These are phyloP conservation scores for Helianthus tuberosus DNA, from an alignment of 129 eudicot genomes.

Conservation along the genomic window DNA sequence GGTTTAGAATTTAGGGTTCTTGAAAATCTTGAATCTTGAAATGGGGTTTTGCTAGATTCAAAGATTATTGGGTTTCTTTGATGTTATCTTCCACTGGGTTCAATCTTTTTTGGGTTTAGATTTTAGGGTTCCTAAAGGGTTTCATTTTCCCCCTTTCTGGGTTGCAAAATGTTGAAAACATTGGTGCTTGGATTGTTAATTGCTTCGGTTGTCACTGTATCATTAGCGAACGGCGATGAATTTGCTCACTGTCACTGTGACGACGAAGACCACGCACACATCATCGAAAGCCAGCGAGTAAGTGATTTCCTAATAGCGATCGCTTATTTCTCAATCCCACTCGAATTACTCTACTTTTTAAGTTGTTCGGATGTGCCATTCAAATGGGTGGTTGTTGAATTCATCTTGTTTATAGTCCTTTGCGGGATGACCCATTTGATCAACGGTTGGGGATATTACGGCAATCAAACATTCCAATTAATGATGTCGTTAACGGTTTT, in stretches of 20 bases:
- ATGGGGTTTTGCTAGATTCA: conserved; percentile 9
- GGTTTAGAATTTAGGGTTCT: background rate
- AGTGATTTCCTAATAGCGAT: conserved; percentile 81
- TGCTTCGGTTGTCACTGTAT: conserved; percentile 27
- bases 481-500: conserved; percentile 73
- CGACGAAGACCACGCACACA: conserved; percentile 71
- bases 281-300: conserved; percentile 69
- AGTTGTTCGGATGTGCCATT: conserved; percentile 79
- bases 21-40: conserved; percentile 19
- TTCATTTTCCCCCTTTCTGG: background rate
- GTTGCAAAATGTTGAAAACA: conserved; percentile 35
- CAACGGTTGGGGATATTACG: conserved; percentile 82
- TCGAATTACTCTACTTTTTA: conserved; percentile 75
- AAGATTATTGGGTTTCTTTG: conserved; percentile 8
- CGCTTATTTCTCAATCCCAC: conserved; percentile 81
- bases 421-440: conserved; percentile 90
- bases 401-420: conserved; percentile 73
- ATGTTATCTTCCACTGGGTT: conserved; percentile 25
- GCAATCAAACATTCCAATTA: conserved; percentile 69
- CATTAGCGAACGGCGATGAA: conserved; percentile 41
- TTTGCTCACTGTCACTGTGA: conserved; percentile 66
- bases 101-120: conserved; percentile 7
- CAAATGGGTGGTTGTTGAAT: conserved; percentile 87
- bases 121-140: conserved; percentile 9
- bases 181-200: conserved; percentile 38